Evolutionary conservation across 2,329 filamentous ascomycete genomes (phyloP).

Genomic region (Raffaelea deltoideospora): DNA sequence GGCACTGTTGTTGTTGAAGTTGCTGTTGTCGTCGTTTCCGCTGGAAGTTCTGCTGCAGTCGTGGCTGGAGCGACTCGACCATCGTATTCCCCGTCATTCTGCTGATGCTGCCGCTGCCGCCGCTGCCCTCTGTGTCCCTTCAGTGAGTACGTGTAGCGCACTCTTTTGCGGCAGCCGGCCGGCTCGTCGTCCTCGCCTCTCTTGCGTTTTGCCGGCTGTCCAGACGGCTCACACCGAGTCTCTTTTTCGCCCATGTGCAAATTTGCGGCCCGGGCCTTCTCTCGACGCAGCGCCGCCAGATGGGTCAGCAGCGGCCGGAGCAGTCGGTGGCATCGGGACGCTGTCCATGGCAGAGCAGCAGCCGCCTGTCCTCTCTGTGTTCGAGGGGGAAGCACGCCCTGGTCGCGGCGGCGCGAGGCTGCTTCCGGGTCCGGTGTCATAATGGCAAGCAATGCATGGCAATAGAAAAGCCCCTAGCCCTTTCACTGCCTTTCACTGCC

Average conservation of each 20-base stretch:
- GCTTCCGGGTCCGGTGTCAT: background rate
- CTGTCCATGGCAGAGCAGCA: conserved; percentile 24
- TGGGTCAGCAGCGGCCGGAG: conserved; percentile 30
- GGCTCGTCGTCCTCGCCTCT: too few relatives aligned
- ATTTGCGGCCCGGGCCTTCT: conserved; percentile 9
- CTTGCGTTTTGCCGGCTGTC: too few relatives aligned
- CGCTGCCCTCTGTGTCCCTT: conserved; percentile 5
- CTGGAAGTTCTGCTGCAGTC: background rate
- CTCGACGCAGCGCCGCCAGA: conserved; percentile 22
- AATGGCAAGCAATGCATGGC: too few relatives aligned
- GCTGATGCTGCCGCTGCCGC: too few relatives aligned
- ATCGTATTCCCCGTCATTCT: too few relatives aligned
- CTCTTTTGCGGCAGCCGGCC: conserved; percentile 6
- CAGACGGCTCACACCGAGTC: too few relatives aligned
- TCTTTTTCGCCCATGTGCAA: background rate
- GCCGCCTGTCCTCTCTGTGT: conserved; percentile 1
- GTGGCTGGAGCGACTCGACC: background rate
- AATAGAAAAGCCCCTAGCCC: too few relatives aligned
- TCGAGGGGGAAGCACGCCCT: conserved; percentile 2
- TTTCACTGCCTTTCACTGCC: too few relatives aligned
- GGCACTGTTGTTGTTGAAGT: too few relatives aligned
- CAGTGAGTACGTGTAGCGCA: conserved; percentile 12
- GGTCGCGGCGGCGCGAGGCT: conserved; percentile 3
- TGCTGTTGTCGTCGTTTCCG: background rate
- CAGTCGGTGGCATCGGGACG: conserved; percentile 29